These are phyloP conservation scores for Candida frijolesensis DNA, from an alignment of 1,139 yeast genomes.

Conservation along the genomic window DNA sequence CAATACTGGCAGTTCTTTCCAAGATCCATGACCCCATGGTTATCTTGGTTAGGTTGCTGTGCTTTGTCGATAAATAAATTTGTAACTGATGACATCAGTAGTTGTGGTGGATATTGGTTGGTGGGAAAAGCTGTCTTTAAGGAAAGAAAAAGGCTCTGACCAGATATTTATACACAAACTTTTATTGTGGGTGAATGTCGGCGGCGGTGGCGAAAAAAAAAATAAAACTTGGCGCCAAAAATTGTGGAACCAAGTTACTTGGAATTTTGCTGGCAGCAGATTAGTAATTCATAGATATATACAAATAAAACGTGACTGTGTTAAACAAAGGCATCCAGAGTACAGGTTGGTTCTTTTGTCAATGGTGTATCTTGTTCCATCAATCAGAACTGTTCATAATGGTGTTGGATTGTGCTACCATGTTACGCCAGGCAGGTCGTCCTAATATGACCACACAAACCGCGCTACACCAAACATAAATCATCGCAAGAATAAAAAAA, in stretches of 20 bases:
- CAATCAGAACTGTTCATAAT: too few species aligned
- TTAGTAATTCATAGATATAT: neutral
- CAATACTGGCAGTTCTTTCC: conserved; percentile 71
- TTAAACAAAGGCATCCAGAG: neutral
- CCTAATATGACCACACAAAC: too few species aligned
- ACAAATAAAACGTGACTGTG: too few species aligned
- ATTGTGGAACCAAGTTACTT: neutral
- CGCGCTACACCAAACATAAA: neutral
- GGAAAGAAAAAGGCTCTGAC: neutral
- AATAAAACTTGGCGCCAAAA: neutral
- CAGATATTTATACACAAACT: conserved; percentile 1
- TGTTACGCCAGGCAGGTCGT: neutral
- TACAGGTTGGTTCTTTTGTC: neutral
- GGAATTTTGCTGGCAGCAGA: neutral
- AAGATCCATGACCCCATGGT: conserved; percentile 60
- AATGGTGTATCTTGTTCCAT: too few species aligned
- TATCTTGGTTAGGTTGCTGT: conserved; percentile 28
- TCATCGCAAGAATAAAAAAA: conserved; percentile 2
- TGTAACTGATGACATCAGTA: conserved; percentile 14
- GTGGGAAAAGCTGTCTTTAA: neutral
- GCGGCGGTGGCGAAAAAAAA: conserved; percentile 21
- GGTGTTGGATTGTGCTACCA: neutral
- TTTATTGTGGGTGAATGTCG: neutral
- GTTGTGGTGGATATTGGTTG: neutral
- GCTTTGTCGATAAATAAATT: conserved; percentile 21